These are phyloP conservation scores for Arxiozyma slooffiae DNA, from an alignment of 1,139 yeast genomes.

Conservation along the genomic window DNA sequence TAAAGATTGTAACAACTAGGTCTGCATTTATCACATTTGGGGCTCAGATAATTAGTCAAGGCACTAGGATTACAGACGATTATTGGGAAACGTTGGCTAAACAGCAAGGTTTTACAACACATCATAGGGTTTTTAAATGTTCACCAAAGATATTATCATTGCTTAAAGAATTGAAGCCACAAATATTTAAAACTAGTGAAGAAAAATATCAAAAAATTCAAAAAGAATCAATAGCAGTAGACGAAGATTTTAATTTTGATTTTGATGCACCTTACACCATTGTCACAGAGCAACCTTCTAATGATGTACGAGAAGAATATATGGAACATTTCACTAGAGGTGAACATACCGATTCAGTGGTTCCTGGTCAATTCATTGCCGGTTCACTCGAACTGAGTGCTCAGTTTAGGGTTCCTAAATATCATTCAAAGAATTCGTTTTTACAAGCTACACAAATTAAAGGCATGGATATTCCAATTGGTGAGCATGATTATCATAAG, in stretches of 20 bases:
- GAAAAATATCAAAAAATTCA: neutral
- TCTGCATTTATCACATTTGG: conserved; percentile 67
- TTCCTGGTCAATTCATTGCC: conserved; percentile 34
- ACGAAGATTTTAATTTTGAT: conserved; percentile 9
- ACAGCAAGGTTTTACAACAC: conserved; percentile 45
- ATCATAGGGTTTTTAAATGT: conserved; percentile 35
- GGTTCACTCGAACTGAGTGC: conserved; percentile 33
- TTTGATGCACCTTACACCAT: conserved; percentile 21
- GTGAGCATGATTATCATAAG: conserved; percentile 8
- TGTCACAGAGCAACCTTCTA: conserved; percentile 25
- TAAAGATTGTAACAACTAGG: conserved; percentile 21
- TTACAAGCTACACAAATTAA: conserved; percentile 26
- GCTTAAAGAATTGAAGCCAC: conserved; percentile 17
- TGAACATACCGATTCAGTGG: conserved; percentile 21
- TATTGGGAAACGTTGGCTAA: conserved; percentile 66
- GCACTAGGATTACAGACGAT: conserved; percentile 61
- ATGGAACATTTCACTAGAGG: conserved; percentile 18
- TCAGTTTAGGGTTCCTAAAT: conserved; percentile 31
- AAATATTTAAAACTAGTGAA: conserved; percentile 2
- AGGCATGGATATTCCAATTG: conserved; percentile 25
- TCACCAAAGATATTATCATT: conserved; percentile 12
- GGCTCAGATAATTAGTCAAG: conserved; percentile 51
- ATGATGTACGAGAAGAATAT: conserved; percentile 22
- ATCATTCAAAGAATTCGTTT: conserved; percentile 30
- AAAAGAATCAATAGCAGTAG: neutral